phyloP scores from a whole-genome alignment of 2,329 filamentous ascomycete species.

The Pseudocercospora musae region DNA sequence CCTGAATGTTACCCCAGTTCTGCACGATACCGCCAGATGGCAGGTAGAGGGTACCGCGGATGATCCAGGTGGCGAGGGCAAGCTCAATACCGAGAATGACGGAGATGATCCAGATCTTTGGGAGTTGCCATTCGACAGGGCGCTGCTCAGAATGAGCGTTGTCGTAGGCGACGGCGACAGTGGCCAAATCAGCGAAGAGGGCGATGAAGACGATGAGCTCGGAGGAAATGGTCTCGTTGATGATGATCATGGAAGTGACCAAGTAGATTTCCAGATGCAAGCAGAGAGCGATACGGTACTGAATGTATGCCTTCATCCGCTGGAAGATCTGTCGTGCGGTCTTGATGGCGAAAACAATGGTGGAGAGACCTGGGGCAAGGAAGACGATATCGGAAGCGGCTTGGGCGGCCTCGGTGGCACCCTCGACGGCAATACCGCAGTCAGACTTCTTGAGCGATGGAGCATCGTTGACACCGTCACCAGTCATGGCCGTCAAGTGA shows the following conservation, averaged over 20 bases:
- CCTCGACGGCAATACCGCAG: conserved; percentile 71
- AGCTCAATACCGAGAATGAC: conserved; percentile 66
- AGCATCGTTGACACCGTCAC: conserved; percentile 72
- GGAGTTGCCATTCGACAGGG: conserved; percentile 75
- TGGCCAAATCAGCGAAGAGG: conserved; percentile 74
- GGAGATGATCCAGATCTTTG: conserved; percentile 77
- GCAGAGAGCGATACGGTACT: conserved; percentile 73
- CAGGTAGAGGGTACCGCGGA: conserved; percentile 68
- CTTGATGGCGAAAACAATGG: conserved; percentile 71
- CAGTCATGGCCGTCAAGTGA: conserved; percentile 72
- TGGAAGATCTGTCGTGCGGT: conserved; percentile 72
- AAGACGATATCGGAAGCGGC: conserved; percentile 72
- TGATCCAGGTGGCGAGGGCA: conserved; percentile 68
- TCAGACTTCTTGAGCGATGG: conserved; percentile 72
- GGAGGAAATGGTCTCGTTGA: conserved; percentile 70
- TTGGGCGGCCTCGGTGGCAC: conserved; percentile 68
- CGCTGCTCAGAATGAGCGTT: conserved; percentile 73
- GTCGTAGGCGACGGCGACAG: conserved; percentile 74
- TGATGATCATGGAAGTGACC: conserved; percentile 73
- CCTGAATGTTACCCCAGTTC: conserved; percentile 71
- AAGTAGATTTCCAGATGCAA: conserved; percentile 74
- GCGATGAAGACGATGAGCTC: conserved; percentile 77
- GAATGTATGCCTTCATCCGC: conserved; percentile 74
- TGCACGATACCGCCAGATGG: conserved; percentile 69
- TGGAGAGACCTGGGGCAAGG: conserved; percentile 68